Base-by-base conservation (phyloP, 2,329 filamentous ascomycete genomes). In the Beauveria medogensis region DNA sequence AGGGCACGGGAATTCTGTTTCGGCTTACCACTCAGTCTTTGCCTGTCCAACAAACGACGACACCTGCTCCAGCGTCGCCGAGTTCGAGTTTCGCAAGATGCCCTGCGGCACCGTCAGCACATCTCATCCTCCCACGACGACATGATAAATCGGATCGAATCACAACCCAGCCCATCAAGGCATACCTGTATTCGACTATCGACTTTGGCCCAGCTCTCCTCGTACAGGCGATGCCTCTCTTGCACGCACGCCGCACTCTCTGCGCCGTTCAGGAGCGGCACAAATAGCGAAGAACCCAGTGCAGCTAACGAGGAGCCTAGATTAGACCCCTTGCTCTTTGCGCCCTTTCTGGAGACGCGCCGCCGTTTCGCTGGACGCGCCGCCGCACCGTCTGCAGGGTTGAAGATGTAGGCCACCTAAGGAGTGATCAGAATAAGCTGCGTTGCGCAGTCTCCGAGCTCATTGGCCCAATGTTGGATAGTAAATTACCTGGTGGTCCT, bases 321-420 rank as follows among this genome's bases (percentile, higher is more conserved):
- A 7, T 59, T 50, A n/a, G 47, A 59, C 20, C 40, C 53, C n/a
- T 67, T 65, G 26, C 69, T 63, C 58, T 75, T 75, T 59, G 76
- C 78, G 20, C 69, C 63, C 57, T 75, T 75, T 59, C 76, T 79
- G 0, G 77, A 77, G 8, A 83, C 74, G 68, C 80, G 85, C 59
- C 84, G 79, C 61, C 81, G 78, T 70, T 89, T 89, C 41, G 78
- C 69, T 30, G 84, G 80, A 44, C 81, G 69, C 48, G 72, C 69
- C 41, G 62, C 65, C 54, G 66, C 73, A 34, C 74, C 70, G 61
- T 76, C 73, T 50, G 78, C 72, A 62, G 84, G 80, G 62, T 80
- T 78, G 71, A 87, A 88, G 64, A 88, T 74, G 70, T 85, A 88
- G 60, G 84, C 83, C 52, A 80, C 80, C 85, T 88, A 68, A 37